Evolutionary conservation across 2,329 filamentous ascomycete genomes (phyloP).

Genomic region (Nigrospora oryzae): DNA sequence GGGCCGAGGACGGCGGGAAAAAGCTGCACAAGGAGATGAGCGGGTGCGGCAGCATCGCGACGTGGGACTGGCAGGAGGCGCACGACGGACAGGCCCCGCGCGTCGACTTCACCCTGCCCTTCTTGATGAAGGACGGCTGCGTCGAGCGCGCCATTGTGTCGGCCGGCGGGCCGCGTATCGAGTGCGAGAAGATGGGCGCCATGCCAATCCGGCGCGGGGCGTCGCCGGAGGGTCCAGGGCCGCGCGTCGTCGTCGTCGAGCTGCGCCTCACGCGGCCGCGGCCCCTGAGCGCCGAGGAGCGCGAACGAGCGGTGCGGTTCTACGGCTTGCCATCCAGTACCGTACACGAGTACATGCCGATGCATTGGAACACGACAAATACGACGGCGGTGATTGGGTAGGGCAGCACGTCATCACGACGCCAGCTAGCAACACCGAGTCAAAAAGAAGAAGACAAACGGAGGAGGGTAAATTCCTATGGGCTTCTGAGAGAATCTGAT

Average conservation of each 20-base stretch:
- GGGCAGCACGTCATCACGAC: too few species aligned
- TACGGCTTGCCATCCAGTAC: not conserved
- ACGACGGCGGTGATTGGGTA: too few species aligned
- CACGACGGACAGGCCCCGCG: not conserved
- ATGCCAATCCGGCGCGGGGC: not conserved
- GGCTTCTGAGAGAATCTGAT: too few species aligned
- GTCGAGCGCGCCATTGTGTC: conserved; percentile 17
- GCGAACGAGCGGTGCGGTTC: not conserved
- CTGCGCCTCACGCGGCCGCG: not conserved
- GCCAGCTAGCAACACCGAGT: too few species aligned
- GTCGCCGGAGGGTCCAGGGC: not conserved
- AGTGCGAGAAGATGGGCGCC: conserved; percentile 5
- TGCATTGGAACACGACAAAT: not conserved
- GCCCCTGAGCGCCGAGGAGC: not conserved
- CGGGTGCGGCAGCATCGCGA: not conserved
- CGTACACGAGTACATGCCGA: not conserved
- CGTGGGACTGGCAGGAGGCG: not conserved
- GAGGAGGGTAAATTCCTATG: too few species aligned
- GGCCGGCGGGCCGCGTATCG: conserved; percentile 14
- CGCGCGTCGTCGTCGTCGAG: not conserved
- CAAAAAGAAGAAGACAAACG: too few species aligned
- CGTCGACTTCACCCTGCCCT: conserved; percentile 12
- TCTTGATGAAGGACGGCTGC: conserved; percentile 15
- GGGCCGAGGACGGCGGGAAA: not conserved
- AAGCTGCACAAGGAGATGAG: not conserved